phyloP scores from a whole-genome alignment of 352 stramenopile genomes.

The Phytophthora tubulina region DNA sequence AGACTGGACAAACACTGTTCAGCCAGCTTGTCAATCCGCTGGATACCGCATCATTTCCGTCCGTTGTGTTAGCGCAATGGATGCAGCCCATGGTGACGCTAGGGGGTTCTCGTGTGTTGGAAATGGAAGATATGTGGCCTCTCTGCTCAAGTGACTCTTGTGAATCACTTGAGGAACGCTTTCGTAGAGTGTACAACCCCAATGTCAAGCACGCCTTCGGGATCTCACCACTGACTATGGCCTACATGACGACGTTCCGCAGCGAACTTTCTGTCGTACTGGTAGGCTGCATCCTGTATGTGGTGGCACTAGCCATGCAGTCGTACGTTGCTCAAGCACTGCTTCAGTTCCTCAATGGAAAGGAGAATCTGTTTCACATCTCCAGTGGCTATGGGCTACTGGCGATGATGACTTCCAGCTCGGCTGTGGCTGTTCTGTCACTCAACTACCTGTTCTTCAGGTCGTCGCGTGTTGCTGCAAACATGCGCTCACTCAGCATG shows the following conservation, averaged over 20 bases:
- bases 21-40: constrained; percentile 45
- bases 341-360: constrained; percentile 34
- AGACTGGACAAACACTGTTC: constrained; percentile 3
- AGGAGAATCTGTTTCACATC: constrained; percentile 40
- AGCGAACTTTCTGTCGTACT: constrained; percentile 15
- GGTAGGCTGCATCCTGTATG: constrained; percentile 29
- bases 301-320: constrained; percentile 33
- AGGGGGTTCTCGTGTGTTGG: constrained; percentile 19
- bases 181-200: constrained; percentile 28
- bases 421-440: constrained; percentile 26
- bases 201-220: neutral
- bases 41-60: constrained; percentile 34
- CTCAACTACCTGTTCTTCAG: constrained; percentile 49
- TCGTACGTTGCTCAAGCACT: constrained; percentile 32
- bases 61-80: constrained; percentile 37
- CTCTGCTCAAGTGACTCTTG: constrained; percentile 32
- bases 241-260: constrained; percentile 21
- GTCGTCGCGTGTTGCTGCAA: constrained; percentile 39
- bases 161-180: constrained; percentile 26
- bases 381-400: constrained; percentile 36
- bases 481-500: constrained; percentile 50
- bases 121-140: constrained; percentile 42
- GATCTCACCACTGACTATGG: constrained; percentile 21
- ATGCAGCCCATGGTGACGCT: constrained; percentile 31
- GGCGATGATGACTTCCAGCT: constrained; percentile 30